Base-by-base conservation (phyloP, 805 yeast genomes). In the Saturnispora besseyi region DNA sequence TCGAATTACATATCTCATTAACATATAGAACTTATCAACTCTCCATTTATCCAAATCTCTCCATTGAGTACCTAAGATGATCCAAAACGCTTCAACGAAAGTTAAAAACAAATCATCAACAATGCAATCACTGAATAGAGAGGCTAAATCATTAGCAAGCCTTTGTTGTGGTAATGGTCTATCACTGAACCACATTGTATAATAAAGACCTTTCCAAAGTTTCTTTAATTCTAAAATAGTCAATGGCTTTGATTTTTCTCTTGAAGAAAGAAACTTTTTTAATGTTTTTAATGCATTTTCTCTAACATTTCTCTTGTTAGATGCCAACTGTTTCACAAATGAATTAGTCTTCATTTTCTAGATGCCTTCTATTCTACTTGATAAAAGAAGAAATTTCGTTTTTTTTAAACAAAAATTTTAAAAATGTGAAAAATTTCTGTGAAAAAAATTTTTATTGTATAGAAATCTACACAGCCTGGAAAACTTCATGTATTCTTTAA, bases 161-260 rank as follows among this genome's bases (percentile, higher is more conserved):
- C 82, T 70, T 65, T 89, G 96, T 67, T 93, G 99, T 24, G 96
- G 93, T 59, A 84, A 75, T 28, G 96, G 96, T 62, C 90, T 79
- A 65, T 93, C 99, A 62, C 95, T 78, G 69, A 84, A 88, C 98
- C 99, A 93, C 96, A 93, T 87, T 10, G 96, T 79, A 62, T 75
- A 93, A 67, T 84, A 93, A 38, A 93, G 73, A n/a, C 98, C 99
- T 67, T 87, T 89, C 97, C 99, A 93, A 52, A 93, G 70, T 63
- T 91, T 90, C 57, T 85, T 85, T 55, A 80, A 72, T 48, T 88
- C 93, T 37, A 76, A 60, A 44, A 62, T 68, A 5, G 72, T 60
- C 37, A 81, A 65, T 36, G 75, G 69, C 29, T 60, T 66, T 30
- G 72, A 63, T 28, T 74, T 68, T 1, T 74, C 62, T 50, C 72